Percentiles rank a stretch among this genome's conserved stretches.
Conservation (phyloP, 2,329 filamentous ascomycete species). For the Aspergillus terreus region DNA sequence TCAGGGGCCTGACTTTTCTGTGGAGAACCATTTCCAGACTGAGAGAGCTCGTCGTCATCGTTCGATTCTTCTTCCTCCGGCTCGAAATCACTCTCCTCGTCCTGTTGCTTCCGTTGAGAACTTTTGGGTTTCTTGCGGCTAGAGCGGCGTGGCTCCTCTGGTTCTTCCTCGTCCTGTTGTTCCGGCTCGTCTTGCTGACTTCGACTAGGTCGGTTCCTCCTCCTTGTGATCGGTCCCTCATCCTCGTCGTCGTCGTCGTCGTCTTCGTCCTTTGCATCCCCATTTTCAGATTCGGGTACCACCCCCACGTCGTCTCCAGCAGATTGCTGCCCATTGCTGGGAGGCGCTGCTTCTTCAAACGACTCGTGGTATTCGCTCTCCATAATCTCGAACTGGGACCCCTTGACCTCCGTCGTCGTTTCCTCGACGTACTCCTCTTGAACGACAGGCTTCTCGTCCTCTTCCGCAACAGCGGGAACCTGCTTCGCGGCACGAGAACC, state of each 20-base stretch:
- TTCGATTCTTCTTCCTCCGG: conserved; percentile 52
- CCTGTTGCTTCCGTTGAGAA: conserved; percentile 44
- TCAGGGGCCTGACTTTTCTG: conserved; percentile 40
- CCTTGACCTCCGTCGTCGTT: conserved; percentile 33
- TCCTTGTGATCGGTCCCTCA: conserved; percentile 49
- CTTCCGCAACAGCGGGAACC: conserved; percentile 28
- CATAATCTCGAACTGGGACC: conserved; percentile 40
- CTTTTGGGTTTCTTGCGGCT: conserved; percentile 39
- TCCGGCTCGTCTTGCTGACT: conserved; percentile 21
- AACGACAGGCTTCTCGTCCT: conserved; percentile 16
- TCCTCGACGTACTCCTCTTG: conserved; percentile 47
- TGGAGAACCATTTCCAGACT: conserved; percentile 46
- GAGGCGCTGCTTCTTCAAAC: conserved; percentile 30
- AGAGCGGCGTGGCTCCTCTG: conserved; percentile 31
- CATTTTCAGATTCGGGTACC: conserved; percentile 41
- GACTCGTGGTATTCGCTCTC: conserved; percentile 38
- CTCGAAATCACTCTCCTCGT: conserved; percentile 60
- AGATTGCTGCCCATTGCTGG: conserved; percentile 18
- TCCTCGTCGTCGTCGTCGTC: conserved; percentile 47
- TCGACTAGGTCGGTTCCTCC: conserved; percentile 33
- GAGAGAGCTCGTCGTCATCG: conserved; percentile 52
- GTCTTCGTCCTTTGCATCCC: conserved; percentile 32
- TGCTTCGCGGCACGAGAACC: conserved; percentile 39
- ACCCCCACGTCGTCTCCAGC: conserved; percentile 33
- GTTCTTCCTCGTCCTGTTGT: conserved; percentile 26